Evolutionary conservation across 2,329 filamentous ascomycete genomes (phyloP).

Genomic region (Nothomitra cinnamomea): DNA sequence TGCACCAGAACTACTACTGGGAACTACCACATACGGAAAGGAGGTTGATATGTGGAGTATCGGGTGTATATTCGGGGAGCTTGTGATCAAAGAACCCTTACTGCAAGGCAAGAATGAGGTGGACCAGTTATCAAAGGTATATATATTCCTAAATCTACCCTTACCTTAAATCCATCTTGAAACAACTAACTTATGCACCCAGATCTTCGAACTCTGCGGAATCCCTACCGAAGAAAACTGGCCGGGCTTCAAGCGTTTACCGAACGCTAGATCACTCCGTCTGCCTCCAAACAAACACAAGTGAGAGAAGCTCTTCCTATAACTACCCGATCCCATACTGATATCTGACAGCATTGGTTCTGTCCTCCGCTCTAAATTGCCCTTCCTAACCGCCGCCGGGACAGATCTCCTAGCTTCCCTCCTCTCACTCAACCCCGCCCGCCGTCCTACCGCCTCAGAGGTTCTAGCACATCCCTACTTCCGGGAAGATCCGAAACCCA

Average conservation of each 20-base stretch:
- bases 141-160: background rate
- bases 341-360: constrained; percentile 22
- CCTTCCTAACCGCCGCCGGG: constrained; percentile 62
- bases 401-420: constrained; percentile 50
- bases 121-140: constrained; percentile 58
- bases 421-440: constrained; percentile 56
- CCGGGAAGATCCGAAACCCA: constrained; percentile 72
- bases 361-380: constrained; percentile 60
- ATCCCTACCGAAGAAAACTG: constrained; percentile 67
- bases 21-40: constrained; percentile 54
- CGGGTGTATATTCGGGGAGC: constrained; percentile 88
- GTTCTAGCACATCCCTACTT: constrained; percentile 76
- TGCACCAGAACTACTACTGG: constrained; percentile 75
- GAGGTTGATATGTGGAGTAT: constrained; percentile 91
- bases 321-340: background rate
- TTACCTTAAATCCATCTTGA: constrained; percentile 6
- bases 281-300: constrained; percentile 31
- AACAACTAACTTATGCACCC: too few species aligned
- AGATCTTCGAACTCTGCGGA: constrained; percentile 78
- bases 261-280: constrained; percentile 67
- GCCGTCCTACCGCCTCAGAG: constrained; percentile 52
- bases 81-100: constrained; percentile 66
- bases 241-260: constrained; percentile 74
- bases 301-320: too few species aligned
- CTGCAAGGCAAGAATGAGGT: constrained; percentile 86